Conservation (phyloP, 2,329 filamentous ascomycete genomes). For the Penicillium sumatraense region DNA sequence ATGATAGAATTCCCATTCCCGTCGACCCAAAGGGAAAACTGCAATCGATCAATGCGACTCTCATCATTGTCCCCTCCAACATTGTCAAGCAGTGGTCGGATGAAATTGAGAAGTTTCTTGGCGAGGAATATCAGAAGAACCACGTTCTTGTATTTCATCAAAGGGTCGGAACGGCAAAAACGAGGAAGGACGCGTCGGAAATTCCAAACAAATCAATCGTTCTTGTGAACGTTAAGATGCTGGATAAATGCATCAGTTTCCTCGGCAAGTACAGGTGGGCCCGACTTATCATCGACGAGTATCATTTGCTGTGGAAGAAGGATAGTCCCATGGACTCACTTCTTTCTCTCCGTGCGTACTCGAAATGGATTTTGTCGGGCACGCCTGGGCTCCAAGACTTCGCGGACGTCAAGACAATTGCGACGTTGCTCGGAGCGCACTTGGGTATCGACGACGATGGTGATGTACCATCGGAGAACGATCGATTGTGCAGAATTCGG, state of each 20-base stretch:
- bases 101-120: conserved; percentile 59
- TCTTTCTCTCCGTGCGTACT: conserved; percentile 55
- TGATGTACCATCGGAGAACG: conserved; percentile 48
- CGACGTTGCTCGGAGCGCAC: conserved; percentile 58
- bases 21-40: not conserved
- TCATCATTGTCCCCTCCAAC: conserved; percentile 62
- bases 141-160: not conserved
- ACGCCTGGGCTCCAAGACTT: conserved; percentile 64
- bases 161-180: too few relatives aligned
- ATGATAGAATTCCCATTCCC: not conserved
- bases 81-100: conserved; percentile 62
- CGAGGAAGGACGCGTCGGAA: too few relatives aligned
- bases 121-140: conserved; percentile 36
- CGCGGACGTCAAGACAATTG: conserved; percentile 63
- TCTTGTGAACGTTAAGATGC: not conserved
- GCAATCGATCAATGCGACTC: conserved; percentile 52
- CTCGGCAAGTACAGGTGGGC: conserved; percentile 49
- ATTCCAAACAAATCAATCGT: too few relatives aligned
- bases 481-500: conserved; percentile 45
- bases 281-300: conserved; percentile 68
- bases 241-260: not conserved
- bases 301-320: conserved; percentile 59
- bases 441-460: conserved; percentile 60
- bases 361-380: conserved; percentile 66
- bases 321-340: conserved; percentile 34